phyloP scores from a whole-genome alignment of 2,329 filamentous ascomycete species.

The Corniculantispora saksenae region DNA sequence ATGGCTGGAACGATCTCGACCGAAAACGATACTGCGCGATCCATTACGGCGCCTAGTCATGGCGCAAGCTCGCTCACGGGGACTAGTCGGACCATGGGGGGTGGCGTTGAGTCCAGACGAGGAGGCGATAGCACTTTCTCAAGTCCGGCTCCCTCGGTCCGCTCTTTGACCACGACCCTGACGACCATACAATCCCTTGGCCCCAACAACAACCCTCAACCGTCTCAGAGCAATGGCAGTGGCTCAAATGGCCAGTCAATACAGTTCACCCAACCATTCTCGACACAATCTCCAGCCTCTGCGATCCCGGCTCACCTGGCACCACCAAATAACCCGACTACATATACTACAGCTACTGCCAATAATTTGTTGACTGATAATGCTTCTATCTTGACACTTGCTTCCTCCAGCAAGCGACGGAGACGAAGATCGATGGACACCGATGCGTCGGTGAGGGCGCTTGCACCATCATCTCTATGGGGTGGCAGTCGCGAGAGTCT shows the following conservation, averaged over 20 bases:
- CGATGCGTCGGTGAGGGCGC: constrained; percentile 78
- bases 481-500: constrained; percentile 79
- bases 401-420: constrained; percentile 77
- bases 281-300: constrained; percentile 63
- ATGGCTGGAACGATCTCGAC: constrained; percentile 81
- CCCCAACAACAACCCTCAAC: constrained; percentile 56
- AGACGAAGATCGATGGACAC: constrained; percentile 81
- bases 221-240: constrained; percentile 36
- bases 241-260: constrained; percentile 47
- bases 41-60: constrained; percentile 75
- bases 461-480: constrained; percentile 81
- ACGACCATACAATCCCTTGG: constrained; percentile 81
- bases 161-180: constrained; percentile 78
- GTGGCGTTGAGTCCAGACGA: constrained; percentile 66
- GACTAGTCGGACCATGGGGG: constrained; percentile 69
- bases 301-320: constrained; percentile 72
- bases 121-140: constrained; percentile 79
- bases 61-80: constrained; percentile 66
- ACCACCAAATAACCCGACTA: constrained; percentile 61
- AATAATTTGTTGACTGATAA: constrained; percentile 83
- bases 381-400: constrained; percentile 81
- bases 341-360: constrained; percentile 75
- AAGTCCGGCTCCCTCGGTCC: constrained; percentile 77
- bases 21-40: constrained; percentile 73
- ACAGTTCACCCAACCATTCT: constrained; percentile 67